Evolutionary conservation across 345 rosid species (phyloP).

Genomic region (Euclidium syriacum): DNA sequence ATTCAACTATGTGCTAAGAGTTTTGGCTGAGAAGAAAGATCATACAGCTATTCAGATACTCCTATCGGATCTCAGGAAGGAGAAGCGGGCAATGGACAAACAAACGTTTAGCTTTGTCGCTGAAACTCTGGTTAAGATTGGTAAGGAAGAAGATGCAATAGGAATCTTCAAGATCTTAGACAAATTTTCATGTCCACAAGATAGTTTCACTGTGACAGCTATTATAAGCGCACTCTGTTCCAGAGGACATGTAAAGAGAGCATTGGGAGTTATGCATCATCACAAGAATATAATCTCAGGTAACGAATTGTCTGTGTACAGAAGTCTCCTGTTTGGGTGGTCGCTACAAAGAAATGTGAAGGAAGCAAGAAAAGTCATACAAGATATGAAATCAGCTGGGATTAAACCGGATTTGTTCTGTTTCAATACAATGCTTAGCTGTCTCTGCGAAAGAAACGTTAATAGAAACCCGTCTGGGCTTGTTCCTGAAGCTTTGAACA

Average conservation of each 20-base stretch:
- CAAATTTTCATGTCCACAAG: conserved; percentile 65
- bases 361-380: conserved; percentile 62
- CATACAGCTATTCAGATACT: conserved; percentile 55
- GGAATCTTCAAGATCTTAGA: conserved; percentile 83
- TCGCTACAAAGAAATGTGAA: conserved; percentile 54
- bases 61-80: conserved; percentile 60
- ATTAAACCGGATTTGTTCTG: conserved; percentile 60
- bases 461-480: conserved; percentile 71
- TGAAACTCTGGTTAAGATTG: conserved; percentile 61
- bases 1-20: conserved; percentile 57
- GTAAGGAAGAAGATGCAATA: conserved; percentile 77
- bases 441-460: conserved; percentile 63
- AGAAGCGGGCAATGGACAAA: conserved; percentile 49
- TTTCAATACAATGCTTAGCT: conserved; percentile 63
- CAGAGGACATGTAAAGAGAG: conserved; percentile 77
- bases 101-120: conserved; percentile 58
- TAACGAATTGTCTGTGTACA: conserved; percentile 44
- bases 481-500: conserved; percentile 77
- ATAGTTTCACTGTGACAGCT: conserved; percentile 48
- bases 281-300: conserved; percentile 52
- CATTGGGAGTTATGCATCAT: conserved; percentile 67
- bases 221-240: conserved; percentile 67
- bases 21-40: conserved; percentile 70
- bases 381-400: conserved; percentile 67
- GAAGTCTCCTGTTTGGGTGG: conserved; percentile 72